Evolutionary conservation across 352 stramenopile species (phyloP).

Genomic region (Globisporangium alternatum): DNA sequence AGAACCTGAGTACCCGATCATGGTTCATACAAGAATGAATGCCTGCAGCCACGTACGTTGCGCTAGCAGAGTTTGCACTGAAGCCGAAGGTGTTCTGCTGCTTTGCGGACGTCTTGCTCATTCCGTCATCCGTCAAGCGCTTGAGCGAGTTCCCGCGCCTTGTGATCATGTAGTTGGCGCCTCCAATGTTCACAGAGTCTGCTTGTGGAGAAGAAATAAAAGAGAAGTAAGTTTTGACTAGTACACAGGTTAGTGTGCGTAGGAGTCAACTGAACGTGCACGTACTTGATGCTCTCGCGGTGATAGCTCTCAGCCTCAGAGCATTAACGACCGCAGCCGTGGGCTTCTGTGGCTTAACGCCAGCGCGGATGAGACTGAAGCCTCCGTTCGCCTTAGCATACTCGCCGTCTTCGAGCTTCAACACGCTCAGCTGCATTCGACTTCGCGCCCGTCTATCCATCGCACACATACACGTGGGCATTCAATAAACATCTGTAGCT

Average conservation of each 20-base stretch:
- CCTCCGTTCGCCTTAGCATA: constrained; percentile 73
- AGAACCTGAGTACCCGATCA: neutral
- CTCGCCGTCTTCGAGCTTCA: constrained; percentile 62
- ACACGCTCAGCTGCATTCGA: constrained; percentile 49
- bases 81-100: constrained; percentile 4
- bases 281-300: constrained; percentile 6
- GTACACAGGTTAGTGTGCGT: neutral
- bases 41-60: constrained; percentile 28
- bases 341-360: constrained; percentile 34
- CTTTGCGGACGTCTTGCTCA: constrained; percentile 17
- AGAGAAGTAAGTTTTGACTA: neutral
- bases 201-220: constrained; percentile 2
- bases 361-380: constrained; percentile 66
- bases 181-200: constrained; percentile 47
- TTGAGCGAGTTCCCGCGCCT: constrained; percentile 42
- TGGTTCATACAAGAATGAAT: neutral
- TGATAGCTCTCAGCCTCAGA: neutral
- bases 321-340: neutral
- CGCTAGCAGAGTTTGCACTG: constrained; percentile 17
- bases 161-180: constrained; percentile 42
- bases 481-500: neutral
- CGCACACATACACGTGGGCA: neutral
- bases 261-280: neutral
- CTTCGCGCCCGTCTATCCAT: constrained; percentile 27
- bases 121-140: constrained; percentile 29